Evolutionary conservation across 306 rosid species (phyloP).

Genomic region (Medicago ruthenica): DNA sequence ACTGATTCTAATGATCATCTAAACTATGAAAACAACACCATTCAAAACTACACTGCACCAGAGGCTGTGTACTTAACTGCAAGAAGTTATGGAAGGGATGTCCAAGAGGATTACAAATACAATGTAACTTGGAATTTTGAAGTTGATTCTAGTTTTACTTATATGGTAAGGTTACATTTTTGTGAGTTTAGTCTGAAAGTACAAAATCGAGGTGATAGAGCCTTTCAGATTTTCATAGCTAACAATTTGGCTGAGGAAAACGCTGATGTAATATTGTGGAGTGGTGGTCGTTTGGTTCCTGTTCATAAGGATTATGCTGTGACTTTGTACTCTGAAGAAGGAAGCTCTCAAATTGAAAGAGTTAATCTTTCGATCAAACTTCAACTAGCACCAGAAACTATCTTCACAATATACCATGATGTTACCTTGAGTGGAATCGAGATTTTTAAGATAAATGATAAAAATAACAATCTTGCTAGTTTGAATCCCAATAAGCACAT

Average conservation of each 20-base stretch:
- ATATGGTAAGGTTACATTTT: slow-evolving; percentile 37
- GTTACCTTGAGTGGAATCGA: background rate
- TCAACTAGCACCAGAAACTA: background rate
- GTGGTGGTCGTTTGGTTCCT: too few relatives aligned
- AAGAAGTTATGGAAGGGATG: background rate
- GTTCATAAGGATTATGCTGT: too few relatives aligned
- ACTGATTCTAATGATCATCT: rapidly evolving
- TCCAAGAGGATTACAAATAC: background rate
- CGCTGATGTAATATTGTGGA: too few relatives aligned
- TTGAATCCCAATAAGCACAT: too few relatives aligned
- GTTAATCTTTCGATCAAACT: slow-evolving; percentile 22
- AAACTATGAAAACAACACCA: background rate
- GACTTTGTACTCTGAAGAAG: background rate
- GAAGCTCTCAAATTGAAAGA: background rate
- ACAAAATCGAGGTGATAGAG: background rate
- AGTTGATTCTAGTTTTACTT: slow-evolving; percentile 7
- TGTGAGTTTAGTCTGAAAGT: too few relatives aligned
- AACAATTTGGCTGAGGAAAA: too few relatives aligned
- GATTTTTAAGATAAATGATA: slow-evolving; percentile 43
- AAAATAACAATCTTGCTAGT: slow-evolving; percentile 24
- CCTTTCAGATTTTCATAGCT: too few relatives aligned
- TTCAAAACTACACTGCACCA: slow-evolving; percentile 34
- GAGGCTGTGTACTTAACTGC: background rate
- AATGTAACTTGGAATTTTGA: slow-evolving; percentile 35
- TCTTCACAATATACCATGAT: background rate